Base-by-base conservation (phyloP, 1,284 basidiomycete genomes). In the Sporisorium reilianum region DNA sequence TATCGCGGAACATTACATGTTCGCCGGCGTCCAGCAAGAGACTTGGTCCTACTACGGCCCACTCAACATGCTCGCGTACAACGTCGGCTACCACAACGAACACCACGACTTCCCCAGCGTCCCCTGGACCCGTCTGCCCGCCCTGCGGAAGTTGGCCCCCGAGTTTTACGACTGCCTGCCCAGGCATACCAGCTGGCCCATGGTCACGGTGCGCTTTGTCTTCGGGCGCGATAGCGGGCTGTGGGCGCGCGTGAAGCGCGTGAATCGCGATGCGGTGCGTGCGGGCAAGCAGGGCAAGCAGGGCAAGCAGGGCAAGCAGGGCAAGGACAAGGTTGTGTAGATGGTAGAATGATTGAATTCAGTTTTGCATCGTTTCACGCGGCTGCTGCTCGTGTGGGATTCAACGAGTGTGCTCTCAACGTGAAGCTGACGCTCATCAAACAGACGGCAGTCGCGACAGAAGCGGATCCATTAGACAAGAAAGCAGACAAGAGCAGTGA, bases 61-160 rank as follows among this genome's bases (percentile, higher is more conserved):
- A 54, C 88, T 98, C 65, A 99, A 99, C 85, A 78, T 91, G 6
- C 86, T 99, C 16, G 92, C 93, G n/a, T 99, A 97, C 86, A 99
- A 99, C 78, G 95, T 97, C 62, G 96, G 96, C 46, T 98, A 97
- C 85, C 96, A 98, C 85, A 97, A 98, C 86, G 96, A 99, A 84
- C 96, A 99, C 86, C 96, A 99, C 86, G 96, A 99, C 86, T 99
- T 99, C 86, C 95, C 96, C 9, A 94, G 93, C 2, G 87, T 99
- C 1, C 89, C 97, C 0, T 99, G 96, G 96, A 97, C 94, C 10
- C 90, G 92, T n/a, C 89, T 99, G 0, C 94, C 95, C 0, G 88
- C 90, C 10, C 89, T 99, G 18, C 90, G 91, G 26, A 88, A 88
- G 5, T 88, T 97, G 55, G 95, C 95, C 1, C 92, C 91, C 7